phyloP scores from a whole-genome alignment of 1,284 basidiomycete species.

The Fomitopsis pinicola region DNA sequence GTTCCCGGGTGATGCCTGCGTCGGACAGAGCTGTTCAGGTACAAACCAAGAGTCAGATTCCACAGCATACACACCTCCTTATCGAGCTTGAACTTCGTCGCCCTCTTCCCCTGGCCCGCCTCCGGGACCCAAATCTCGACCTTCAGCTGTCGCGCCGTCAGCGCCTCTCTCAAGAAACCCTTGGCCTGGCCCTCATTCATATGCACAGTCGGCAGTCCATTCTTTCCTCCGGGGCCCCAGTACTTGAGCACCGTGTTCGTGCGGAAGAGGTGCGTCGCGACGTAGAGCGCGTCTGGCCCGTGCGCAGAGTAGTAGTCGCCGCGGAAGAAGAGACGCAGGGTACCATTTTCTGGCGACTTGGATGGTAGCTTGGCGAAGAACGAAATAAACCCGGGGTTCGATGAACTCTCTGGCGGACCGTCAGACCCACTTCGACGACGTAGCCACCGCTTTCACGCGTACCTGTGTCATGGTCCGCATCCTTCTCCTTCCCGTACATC shows the following conservation, averaged over 20 bases:
- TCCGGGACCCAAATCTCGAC: slow-evolving; percentile 91
- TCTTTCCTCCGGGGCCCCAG: slow-evolving; percentile 59
- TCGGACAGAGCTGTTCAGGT: neutral
- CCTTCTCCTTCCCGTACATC: slow-evolving; percentile 73
- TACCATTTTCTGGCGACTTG: slow-evolving; percentile 66
- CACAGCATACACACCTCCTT: slow-evolving; percentile 53
- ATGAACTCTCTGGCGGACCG: slow-evolving; percentile 40
- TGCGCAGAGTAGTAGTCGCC: slow-evolving; percentile 88
- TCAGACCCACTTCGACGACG: slow-evolving; percentile 1
- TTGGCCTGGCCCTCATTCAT: slow-evolving; percentile 83
- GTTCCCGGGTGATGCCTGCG: slow-evolving; percentile 93
- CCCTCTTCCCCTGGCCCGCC: slow-evolving; percentile 70
- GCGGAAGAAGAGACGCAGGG: slow-evolving; percentile 83
- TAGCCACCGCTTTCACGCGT: neutral
- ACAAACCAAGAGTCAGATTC: neutral
- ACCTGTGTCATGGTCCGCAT: slow-evolving; percentile 38
- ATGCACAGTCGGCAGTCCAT: slow-evolving; percentile 73
- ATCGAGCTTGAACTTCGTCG: slow-evolving; percentile 66
- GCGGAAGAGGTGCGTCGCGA: slow-evolving; percentile 83
- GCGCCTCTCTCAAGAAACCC: slow-evolving; percentile 82
- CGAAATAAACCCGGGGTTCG: slow-evolving; percentile 68
- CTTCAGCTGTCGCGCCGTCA: slow-evolving; percentile 87
- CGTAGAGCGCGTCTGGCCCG: slow-evolving; percentile 83
- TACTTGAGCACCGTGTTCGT: slow-evolving; percentile 86
- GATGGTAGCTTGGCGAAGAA: slow-evolving; percentile 68